Base-by-base conservation (phyloP, 176 grass and related monocot genomes). In the Oryza nivara region DNA sequence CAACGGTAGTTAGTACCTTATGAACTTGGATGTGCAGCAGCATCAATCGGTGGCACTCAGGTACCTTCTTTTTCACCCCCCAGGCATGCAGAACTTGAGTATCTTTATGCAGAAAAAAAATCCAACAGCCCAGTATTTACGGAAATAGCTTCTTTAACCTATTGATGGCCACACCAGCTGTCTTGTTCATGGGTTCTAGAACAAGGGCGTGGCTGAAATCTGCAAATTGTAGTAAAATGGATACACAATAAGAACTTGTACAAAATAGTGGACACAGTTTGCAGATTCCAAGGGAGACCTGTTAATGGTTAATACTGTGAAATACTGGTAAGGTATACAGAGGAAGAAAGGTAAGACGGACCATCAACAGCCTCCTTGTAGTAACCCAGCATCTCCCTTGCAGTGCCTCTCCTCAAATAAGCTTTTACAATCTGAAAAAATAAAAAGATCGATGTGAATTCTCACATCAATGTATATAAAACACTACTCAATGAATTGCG, bases 201-300 rank as follows among this genome's bases (percentile, higher is more conserved):
- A 99, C 90, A 30, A 99, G 91, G 28, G 97, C 97, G 84, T 94
- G 90, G 75, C 87, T 93, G 80, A 96, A 99, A 99, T 99, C 97
- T 99, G 91, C 71, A 94, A 63, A 87, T 32, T n/a, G 36, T 67
- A 20, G 20, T 52, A 4, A 25, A 85, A n/a, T 58, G 30, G 14
- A 26, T 41, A 72, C 56, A 63, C 14, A 60, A 63, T 88, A 54
- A 85, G 35, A 69, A 46, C 40, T 14, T 73, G 40, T 28, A 67
- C 6, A 65, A 74, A 17, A 65, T 49, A 51, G 11, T 22, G 58
- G 13, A 47, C 16, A 47, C 1, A 12, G 3, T 5, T n/a, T 63
- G 23, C 56, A 23, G 9, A 63, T 63, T 19, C 20, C 17, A 63
- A 8, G 7, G 1, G 11, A 9, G 11, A 65, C 0, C 36, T 56